These are phyloP conservation scores for Cladosporium austrohemisphaericum DNA, from an alignment of 2,329 filamentous ascomycete genomes.

Conservation along the genomic window DNA sequence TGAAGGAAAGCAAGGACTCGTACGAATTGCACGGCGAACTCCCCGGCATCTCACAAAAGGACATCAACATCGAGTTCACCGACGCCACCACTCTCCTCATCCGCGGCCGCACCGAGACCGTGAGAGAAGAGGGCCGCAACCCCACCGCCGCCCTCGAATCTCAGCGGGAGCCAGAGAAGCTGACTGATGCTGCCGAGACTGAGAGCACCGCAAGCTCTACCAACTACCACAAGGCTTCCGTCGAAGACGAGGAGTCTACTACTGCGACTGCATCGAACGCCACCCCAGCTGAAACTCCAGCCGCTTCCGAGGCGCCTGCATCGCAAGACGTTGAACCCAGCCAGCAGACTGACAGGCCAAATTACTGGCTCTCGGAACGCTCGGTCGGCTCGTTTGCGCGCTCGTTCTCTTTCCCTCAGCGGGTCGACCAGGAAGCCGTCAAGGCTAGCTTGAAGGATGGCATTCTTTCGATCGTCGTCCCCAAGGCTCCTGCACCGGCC, in stretches of 20 bases:
- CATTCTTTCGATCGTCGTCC: conserved; percentile 54
- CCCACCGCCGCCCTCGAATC: conserved; percentile 50
- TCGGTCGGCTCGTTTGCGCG: conserved; percentile 58
- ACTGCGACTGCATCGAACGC: conserved; percentile 18
- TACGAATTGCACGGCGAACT: conserved; percentile 81
- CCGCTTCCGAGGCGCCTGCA: conserved; percentile 28
- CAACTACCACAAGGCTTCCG: conserved; percentile 53
- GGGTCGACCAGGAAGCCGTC: conserved; percentile 58
- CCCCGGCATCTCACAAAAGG: conserved; percentile 68
- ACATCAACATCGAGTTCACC: conserved; percentile 74
- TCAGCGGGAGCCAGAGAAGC: conserved; percentile 16
- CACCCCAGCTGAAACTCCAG: conserved; percentile 19
- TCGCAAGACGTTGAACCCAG: conserved; percentile 31
- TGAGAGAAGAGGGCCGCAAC: conserved; percentile 54
- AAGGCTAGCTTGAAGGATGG: conserved; percentile 60
- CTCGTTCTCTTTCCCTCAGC: conserved; percentile 55
- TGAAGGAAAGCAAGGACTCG: conserved; percentile 63
- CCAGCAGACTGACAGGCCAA: conserved; percentile 15
- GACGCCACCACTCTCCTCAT: conserved; percentile 70
- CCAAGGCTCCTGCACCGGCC: conserved; percentile 50
- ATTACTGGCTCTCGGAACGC: conserved; percentile 65
- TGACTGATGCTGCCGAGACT: conserved; percentile 15
- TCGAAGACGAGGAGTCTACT: conserved; percentile 54
- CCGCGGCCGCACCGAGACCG: conserved; percentile 65
- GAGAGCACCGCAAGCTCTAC: conserved; percentile 22